phyloP scores from a whole-genome alignment of 106 monocot genomes.

The Cymbidium sinense region DNA sequence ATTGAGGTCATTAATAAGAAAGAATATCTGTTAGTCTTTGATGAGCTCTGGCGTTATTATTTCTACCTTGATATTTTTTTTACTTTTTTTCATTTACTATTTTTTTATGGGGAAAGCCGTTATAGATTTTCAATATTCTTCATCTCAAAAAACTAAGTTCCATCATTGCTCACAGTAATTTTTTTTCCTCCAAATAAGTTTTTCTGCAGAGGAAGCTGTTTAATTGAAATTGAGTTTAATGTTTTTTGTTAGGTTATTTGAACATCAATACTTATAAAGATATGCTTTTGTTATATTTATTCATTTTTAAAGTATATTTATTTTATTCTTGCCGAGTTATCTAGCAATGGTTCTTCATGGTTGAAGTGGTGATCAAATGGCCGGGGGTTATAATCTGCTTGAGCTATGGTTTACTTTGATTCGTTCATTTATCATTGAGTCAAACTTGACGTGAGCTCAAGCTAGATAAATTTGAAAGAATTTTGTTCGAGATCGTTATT shows the following conservation, averaged over 20 bases:
- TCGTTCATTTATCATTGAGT: too few relatives aligned
- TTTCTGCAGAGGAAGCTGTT: not conserved
- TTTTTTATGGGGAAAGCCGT: not conserved
- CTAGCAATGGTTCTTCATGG: not conserved
- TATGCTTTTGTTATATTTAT: not conserved
- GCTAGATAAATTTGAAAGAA: too few relatives aligned
- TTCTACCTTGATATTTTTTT: not conserved
- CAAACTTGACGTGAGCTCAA: too few relatives aligned
- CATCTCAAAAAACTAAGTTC: not conserved
- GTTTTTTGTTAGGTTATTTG: not conserved
- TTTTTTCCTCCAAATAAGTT: not conserved
- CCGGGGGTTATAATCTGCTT: too few relatives aligned
- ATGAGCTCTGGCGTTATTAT: not conserved
- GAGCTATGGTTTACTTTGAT: too few relatives aligned
- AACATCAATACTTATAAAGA: not conserved
- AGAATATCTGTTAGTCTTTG: not conserved
- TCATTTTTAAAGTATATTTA: not conserved
- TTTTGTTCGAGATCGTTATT: too few relatives aligned
- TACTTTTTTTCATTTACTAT: not conserved
- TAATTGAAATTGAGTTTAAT: not conserved
- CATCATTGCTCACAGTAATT: not conserved
- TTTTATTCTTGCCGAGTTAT: not conserved
- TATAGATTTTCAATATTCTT: not conserved
- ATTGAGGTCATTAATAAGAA: not conserved
- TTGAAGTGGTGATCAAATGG: too few relatives aligned